Percentiles rank a stretch among this genome's conserved stretches.
Conservation (phyloP, 805 yeast species). For the Nakazawaea ishiwadae region DNA sequence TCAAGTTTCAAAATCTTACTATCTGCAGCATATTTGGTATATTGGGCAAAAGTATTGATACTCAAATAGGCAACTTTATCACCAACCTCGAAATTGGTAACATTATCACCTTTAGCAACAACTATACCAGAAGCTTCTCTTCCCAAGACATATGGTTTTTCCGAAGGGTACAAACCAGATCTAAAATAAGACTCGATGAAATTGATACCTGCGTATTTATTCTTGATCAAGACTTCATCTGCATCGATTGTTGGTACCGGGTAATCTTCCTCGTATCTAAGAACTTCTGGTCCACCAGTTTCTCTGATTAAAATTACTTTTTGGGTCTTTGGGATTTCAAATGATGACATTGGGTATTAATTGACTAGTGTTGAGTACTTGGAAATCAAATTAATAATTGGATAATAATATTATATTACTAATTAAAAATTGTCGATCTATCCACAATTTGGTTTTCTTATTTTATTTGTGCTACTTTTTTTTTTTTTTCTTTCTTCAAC, state of each 20-base stretch:
- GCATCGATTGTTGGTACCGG: constrained; percentile 55
- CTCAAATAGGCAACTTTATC: constrained; percentile 63
- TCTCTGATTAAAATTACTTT: constrained; percentile 51
- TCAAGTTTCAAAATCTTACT: constrained; percentile 45
- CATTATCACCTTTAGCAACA: constrained; percentile 58
- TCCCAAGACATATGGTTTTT: constrained; percentile 63
- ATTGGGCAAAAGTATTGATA: constrained; percentile 65
- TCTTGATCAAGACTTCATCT: constrained; percentile 65
- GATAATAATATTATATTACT: no score
- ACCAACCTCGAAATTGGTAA: constrained; percentile 53
- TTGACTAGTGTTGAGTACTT: neutral
- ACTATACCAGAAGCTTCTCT: constrained; percentile 68
- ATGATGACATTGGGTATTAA: neutral
- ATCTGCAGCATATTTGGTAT: constrained; percentile 43
- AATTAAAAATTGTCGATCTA: neutral
- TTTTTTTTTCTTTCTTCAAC: no score
- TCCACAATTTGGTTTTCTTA: no score
- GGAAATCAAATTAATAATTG: no score
- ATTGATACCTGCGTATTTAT: constrained; percentile 74
- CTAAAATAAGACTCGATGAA: constrained; percentile 83
- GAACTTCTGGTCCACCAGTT: constrained; percentile 53
- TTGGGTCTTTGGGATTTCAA: constrained; percentile 48
- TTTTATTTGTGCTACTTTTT: no score
- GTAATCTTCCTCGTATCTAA: constrained; percentile 47
- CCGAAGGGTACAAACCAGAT: constrained; percentile 64